These are phyloP conservation scores for Apiospora koreana DNA, from an alignment of 2,329 filamentous ascomycete genomes.

Conservation along the genomic window DNA sequence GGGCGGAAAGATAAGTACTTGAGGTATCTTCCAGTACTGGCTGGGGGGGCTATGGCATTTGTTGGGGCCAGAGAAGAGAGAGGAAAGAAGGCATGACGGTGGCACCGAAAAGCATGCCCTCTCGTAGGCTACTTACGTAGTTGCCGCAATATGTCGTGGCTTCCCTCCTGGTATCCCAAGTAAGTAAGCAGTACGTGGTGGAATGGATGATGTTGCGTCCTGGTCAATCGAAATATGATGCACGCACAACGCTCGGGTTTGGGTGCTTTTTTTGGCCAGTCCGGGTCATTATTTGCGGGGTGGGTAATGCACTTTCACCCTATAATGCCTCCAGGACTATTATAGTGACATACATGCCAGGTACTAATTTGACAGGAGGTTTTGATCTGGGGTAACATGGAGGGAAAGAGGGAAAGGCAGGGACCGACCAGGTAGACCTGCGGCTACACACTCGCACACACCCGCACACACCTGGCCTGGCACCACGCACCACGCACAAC, in stretches of 20 bases:
- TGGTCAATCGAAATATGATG: constrained; percentile 3
- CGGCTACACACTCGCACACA: background rate
- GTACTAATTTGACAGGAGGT: background rate
- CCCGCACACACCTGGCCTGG: background rate
- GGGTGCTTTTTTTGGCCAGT: background rate
- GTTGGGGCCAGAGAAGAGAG: background rate
- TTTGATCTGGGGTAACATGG: constrained; percentile 8
- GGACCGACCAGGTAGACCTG: background rate
- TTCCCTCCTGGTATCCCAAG: background rate
- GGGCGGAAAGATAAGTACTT: no score
- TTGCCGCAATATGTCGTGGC: background rate
- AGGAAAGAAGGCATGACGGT: background rate
- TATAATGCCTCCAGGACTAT: background rate
- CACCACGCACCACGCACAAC: no score
- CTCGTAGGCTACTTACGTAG: background rate
- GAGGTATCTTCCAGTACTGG: no score
- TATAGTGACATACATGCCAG: background rate
- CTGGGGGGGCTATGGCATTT: background rate
- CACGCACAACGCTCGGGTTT: background rate
- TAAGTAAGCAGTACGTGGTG: constrained; percentile 7
- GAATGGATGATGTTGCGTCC: constrained; percentile 1
- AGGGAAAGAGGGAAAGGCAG: background rate
- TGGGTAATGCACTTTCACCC: background rate
- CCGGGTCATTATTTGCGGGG: background rate
- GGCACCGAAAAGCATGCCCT: background rate